phyloP scores from a whole-genome alignment of 2,329 filamentous ascomycete species.

The Curvularia sp. region DNA sequence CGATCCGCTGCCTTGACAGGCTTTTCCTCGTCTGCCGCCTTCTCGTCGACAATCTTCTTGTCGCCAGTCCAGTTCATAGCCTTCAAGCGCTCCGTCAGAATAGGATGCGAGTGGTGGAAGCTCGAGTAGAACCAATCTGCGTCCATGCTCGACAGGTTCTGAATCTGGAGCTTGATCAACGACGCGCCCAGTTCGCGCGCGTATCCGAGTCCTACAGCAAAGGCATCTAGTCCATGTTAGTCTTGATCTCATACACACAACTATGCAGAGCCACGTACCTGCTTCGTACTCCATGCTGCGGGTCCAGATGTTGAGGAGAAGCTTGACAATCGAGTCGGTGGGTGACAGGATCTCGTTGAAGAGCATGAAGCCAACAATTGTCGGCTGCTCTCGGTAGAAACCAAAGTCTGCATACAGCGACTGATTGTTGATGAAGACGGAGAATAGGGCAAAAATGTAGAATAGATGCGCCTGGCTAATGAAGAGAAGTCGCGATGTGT shows the following conservation, averaged over 20 bases:
- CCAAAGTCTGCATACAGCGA: constrained; percentile 92
- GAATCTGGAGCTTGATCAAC: constrained; percentile 95
- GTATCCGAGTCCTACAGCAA: constrained; percentile 86
- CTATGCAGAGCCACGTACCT: constrained; percentile 55
- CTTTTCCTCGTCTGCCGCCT: constrained; percentile 63
- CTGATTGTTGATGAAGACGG: constrained; percentile 93
- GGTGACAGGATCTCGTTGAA: constrained; percentile 97
- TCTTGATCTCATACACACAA: constrained; percentile 22
- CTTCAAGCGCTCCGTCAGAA: constrained; percentile 89
- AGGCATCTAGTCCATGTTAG: constrained; percentile 66
- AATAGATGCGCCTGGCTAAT: constrained; percentile 88
- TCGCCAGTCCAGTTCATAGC: constrained; percentile 86
- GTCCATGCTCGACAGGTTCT: constrained; percentile 98
- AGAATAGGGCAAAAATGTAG: constrained; percentile 96
- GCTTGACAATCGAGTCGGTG: constrained; percentile 92
- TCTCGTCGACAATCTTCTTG: constrained; percentile 59
- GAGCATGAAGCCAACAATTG: constrained; percentile 95
- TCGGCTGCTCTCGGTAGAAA: constrained; percentile 81
- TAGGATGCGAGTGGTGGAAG: constrained; percentile 98
- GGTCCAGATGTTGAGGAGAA: constrained; percentile 94
- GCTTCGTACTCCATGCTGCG: constrained; percentile 96
- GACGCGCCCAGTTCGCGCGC: constrained; percentile 81
- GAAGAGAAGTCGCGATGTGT: constrained; percentile 88
- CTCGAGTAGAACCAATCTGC: constrained; percentile 98
- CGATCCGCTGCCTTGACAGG: constrained; percentile 76